phyloP scores from a whole-genome alignment of 306 rosid genomes.

The Malus domestica region ASM211411v1 NC_041791.1:26391501-26392000 shows the following conservation, averaged over 20 bases:
- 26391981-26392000: constrained; percentile 92
- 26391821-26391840: neutral
- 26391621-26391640: neutral
- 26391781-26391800: neutral
- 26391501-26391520: constrained; percentile 67
- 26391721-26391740: neutral
- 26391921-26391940: constrained; percentile 3
- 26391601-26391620: neutral
- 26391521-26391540: neutral
- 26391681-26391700: neutral
- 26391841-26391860: neutral
- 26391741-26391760: neutral
- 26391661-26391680: neutral
- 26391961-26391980: constrained; percentile 90
- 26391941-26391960: constrained; percentile 63
- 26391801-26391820: neutral
- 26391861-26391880: neutral
- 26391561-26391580: neutral
- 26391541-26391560: neutral
- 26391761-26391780: neutral
- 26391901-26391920: constrained; percentile 7
- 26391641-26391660: neutral
- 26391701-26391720: neutral
- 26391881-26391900: constrained; percentile 2
- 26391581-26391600: neutral